Percentiles rank a stretch among this genome's conserved stretches.
Evolutionary conservation across 768 basidiomycete species (phyloP).

Genomic region (Suillus fuscotomentosus): DNA sequence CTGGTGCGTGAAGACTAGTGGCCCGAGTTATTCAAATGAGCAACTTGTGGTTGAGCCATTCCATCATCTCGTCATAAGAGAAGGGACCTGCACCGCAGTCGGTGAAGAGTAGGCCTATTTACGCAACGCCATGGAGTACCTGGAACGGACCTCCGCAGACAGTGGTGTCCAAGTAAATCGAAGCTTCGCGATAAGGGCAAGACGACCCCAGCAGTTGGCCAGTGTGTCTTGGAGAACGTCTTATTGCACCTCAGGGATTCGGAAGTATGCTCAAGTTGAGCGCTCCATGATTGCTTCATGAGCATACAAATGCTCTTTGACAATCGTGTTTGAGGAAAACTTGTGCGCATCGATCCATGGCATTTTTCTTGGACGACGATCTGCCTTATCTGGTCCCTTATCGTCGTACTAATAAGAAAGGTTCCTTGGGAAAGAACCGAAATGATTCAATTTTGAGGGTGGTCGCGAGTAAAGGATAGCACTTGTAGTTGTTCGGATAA

Average conservation of each 20-base stretch:
- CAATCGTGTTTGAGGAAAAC: background rate
- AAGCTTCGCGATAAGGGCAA: constrained; percentile 20
- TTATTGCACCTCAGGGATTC: background rate
- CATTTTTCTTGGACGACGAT: background rate
- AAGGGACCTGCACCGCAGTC: background rate
- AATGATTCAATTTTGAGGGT: background rate
- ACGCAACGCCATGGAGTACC: background rate
- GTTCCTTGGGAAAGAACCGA: background rate
- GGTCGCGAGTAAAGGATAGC: background rate
- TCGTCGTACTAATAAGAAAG: background rate
- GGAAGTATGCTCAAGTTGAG: background rate
- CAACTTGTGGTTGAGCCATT: constrained; percentile 1
- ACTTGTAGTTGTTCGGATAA: background rate
- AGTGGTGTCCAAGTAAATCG: constrained; percentile 24
- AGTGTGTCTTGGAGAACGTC: constrained; percentile 6
- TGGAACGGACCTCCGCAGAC: background rate
- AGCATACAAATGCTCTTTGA: background rate
- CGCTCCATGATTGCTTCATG: background rate
- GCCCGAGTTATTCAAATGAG: background rate
- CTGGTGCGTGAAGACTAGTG: constrained; percentile 22
- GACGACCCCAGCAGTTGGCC: constrained; percentile 21
- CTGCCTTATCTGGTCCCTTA: too few relatives aligned
- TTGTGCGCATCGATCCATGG: background rate
- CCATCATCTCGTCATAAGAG: background rate
- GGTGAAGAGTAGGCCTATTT: background rate